phyloP scores from a whole-genome alignment of 2,329 filamentous ascomycete species.

The Parafenestella ontariensis region DNA sequence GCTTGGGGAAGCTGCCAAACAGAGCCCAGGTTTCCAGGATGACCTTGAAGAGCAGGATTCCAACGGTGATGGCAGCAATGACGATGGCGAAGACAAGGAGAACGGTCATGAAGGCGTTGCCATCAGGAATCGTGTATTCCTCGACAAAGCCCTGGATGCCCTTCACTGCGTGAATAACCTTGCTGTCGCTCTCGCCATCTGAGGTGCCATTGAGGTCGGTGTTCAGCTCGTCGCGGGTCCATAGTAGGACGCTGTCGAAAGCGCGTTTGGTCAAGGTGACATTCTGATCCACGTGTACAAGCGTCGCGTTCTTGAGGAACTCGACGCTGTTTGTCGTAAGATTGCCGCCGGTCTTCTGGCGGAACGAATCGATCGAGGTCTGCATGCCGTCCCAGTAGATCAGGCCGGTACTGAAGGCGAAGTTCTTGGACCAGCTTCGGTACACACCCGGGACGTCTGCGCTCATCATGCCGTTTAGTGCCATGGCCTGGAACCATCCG shows the following conservation, averaged over 20 bases:
- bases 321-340: slow-evolving; percentile 79
- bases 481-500: slow-evolving; percentile 90
- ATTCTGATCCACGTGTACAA: slow-evolving; percentile 71
- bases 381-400: slow-evolving; percentile 85
- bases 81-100: slow-evolving; percentile 87
- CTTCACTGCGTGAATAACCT: slow-evolving; percentile 65
- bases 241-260: slow-evolving; percentile 55
- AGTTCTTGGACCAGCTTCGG: slow-evolving; percentile 89
- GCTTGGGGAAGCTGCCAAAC: slow-evolving; percentile 84
- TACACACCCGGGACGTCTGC: slow-evolving; percentile 88
- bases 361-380: slow-evolving; percentile 81
- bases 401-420: slow-evolving; percentile 87
- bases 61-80: slow-evolving; percentile 81
- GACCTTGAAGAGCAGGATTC: slow-evolving; percentile 88
- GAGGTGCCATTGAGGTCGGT: slow-evolving; percentile 48
- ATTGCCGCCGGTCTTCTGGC: slow-evolving; percentile 82
- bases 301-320: slow-evolving; percentile 75
- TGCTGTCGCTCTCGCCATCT: slow-evolving; percentile 49
- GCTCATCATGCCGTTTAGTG: slow-evolving; percentile 95
- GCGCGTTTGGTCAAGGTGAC: slow-evolving; percentile 63
- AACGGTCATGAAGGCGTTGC: slow-evolving; percentile 96
- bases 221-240: slow-evolving; percentile 58
- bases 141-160: slow-evolving; percentile 86
- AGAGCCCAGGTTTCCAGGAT: slow-evolving; percentile 90
- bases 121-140: slow-evolving; percentile 80